A percentile compares a stretch with the other conserved stretches of the same genome.
phyloP scores from a whole-genome alignment of 257 asterid species.

The Solanum habrochaites region DNA sequence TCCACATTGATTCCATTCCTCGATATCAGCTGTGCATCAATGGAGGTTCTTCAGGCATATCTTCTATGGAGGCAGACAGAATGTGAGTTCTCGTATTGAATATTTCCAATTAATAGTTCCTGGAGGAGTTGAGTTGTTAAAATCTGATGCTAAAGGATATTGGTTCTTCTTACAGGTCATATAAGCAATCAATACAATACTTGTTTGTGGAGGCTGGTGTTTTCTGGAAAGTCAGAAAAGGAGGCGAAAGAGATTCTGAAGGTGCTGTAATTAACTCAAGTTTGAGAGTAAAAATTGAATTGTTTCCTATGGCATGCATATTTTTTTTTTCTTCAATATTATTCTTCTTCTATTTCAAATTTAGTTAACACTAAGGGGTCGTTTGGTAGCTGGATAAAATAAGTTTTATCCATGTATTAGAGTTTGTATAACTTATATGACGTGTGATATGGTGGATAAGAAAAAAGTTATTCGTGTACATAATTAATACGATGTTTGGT shows the following conservation, averaged over 20 bases:
- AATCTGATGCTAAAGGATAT: background rate
- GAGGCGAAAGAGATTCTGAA: constrained; percentile 52
- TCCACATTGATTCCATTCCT: constrained; percentile 66
- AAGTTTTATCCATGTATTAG: too few relatives aligned
- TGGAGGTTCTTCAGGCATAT: constrained; percentile 83
- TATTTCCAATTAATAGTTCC: background rate
- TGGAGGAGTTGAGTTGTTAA: background rate
- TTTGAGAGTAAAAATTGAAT: background rate
- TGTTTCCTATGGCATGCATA: background rate
- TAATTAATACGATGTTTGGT: too few relatives aligned
- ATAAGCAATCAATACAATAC: constrained; percentile 47
- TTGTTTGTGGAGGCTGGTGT: constrained; percentile 62
- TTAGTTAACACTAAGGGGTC: too few relatives aligned
- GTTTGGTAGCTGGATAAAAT: too few relatives aligned
- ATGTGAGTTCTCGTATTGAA: constrained; percentile 26
- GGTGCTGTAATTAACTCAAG: constrained; percentile 15
- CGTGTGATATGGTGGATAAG: too few relatives aligned
- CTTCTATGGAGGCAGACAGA: constrained; percentile 73
- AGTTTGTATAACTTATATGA: too few relatives aligned
- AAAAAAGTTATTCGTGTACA: too few relatives aligned
- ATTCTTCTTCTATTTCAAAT: background rate
- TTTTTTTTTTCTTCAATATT: background rate
- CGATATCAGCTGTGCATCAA: constrained; percentile 54
- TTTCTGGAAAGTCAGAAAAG: constrained; percentile 41
- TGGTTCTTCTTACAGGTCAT: constrained; percentile 47